Evolutionary conservation across 768 basidiomycete genomes (phyloP).

Genomic region (Leccinum boreale): DNA sequence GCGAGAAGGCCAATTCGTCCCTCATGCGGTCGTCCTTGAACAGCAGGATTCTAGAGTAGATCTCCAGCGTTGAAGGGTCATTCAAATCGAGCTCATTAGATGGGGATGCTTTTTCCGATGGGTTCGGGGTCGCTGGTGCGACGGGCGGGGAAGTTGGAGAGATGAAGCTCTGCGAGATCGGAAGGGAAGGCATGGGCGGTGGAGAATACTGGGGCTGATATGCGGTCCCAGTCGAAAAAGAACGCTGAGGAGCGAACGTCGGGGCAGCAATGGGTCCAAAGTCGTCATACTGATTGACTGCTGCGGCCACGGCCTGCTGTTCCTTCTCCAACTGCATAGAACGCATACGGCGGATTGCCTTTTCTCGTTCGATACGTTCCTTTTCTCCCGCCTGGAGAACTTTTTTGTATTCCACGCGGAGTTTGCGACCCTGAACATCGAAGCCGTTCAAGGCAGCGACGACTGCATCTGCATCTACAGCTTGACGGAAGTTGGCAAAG

Average conservation of each 20-base stretch:
- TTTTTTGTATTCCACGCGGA: conserved; percentile 99
- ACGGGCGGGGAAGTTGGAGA: conserved; percentile 51
- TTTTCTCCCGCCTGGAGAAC: conserved; percentile 99
- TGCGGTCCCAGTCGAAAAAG: conserved; percentile 59
- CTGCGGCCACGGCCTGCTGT: conserved; percentile 35
- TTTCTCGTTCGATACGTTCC: conserved; percentile 97
- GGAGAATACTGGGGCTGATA: conserved; percentile 72
- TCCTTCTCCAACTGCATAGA: conserved; percentile 95
- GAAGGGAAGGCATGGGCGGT: conserved; percentile 41
- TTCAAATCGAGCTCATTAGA: conserved; percentile 88
- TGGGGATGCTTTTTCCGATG: conserved; percentile 58
- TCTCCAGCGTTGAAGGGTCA: conserved; percentile 92
- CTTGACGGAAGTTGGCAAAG: conserved; percentile 95
- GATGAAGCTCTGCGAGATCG: conserved; percentile 40
- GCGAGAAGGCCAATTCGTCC: conserved; percentile 96
- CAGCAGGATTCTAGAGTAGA: conserved; percentile 92
- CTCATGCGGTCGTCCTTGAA: conserved; percentile 99
- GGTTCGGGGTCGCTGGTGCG: conserved; percentile 56
- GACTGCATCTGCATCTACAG: conserved; percentile 90
- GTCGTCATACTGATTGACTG: conserved; percentile 54
- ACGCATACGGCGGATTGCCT: conserved; percentile 96
- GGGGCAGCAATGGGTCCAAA: conserved; percentile 58
- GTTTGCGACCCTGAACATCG: conserved; percentile 93
- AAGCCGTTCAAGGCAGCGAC: conserved; percentile 96
- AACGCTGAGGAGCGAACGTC: conserved; percentile 67